Conservation (phyloP, 805 yeast species). For the Candida parachauliodes region DNA sequence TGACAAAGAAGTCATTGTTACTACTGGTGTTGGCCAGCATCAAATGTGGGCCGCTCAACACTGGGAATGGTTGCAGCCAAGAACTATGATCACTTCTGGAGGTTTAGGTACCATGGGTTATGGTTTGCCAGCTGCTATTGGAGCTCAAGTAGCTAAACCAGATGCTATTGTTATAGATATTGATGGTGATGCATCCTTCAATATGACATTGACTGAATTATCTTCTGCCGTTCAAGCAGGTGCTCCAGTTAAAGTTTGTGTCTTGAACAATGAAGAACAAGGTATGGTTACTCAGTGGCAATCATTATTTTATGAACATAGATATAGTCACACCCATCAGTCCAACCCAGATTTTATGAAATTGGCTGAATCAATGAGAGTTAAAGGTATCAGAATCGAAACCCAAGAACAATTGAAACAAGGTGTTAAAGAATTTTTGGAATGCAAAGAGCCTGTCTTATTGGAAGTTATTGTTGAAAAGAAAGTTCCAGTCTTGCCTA, state of each 20-base stretch:
- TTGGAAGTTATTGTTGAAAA: slow-evolving; percentile 87
- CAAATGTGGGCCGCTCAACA: slow-evolving; percentile 99
- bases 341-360: slow-evolving; percentile 89
- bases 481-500: slow-evolving; percentile 95
- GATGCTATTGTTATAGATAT: slow-evolving; percentile 93
- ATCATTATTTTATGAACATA: slow-evolving; percentile 91
- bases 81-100: slow-evolving; percentile 96
- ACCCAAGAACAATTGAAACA: slow-evolving; percentile 57
- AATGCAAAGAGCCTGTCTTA: slow-evolving; percentile 76
- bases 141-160: slow-evolving; percentile 95
- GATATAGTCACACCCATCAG: slow-evolving; percentile 98
- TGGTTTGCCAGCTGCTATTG: slow-evolving; percentile 97
- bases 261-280: slow-evolving; percentile 96
- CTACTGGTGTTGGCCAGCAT: slow-evolving; percentile 99
- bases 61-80: slow-evolving; percentile 89
- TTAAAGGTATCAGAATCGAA: slow-evolving; percentile 72
- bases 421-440: slow-evolving; percentile 62
- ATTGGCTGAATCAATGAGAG: slow-evolving; percentile 91
- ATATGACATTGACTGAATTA: slow-evolving; percentile 93
- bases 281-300: slow-evolving; percentile 99
- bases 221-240: slow-evolving; percentile 91
- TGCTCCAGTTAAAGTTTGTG: slow-evolving; percentile 85
- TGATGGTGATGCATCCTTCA: slow-evolving; percentile 99
- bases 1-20: slow-evolving; percentile 74
- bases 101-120: slow-evolving; percentile 99